phyloP scores from a whole-genome alignment of 1,139 yeast genomes.

The Pichia terricola region DNA sequence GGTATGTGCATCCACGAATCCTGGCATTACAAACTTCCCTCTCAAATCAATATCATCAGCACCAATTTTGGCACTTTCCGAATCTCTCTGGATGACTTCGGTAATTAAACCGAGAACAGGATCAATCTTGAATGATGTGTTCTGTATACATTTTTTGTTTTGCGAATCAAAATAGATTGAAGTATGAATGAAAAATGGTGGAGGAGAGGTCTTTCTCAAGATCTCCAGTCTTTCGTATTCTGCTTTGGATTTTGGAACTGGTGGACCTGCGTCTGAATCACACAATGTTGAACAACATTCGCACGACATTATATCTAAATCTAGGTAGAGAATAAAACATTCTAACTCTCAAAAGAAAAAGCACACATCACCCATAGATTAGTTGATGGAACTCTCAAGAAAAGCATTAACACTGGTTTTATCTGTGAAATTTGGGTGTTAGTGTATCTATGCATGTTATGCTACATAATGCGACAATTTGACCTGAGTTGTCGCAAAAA shows the following conservation, averaged over 20 bases:
- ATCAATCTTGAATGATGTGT: slow-evolving; percentile 15
- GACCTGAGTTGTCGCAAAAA: no score
- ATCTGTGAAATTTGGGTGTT: no score
- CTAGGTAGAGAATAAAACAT: no score
- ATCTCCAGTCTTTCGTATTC: slow-evolving; percentile 13
- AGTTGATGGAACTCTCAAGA: no score
- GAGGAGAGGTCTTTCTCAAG: slow-evolving; percentile 9
- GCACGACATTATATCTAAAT: slow-evolving; percentile 5
- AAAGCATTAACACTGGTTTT: no score
- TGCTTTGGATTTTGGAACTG: slow-evolving; percentile 16
- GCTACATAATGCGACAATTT: no score
- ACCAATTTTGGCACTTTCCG: slow-evolving; percentile 1
- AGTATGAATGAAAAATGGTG: slow-evolving; percentile 18
- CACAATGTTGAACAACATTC: slow-evolving; percentile 14
- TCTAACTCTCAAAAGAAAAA: no score
- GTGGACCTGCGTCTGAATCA: slow-evolving; percentile 6
- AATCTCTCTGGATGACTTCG: slow-evolving; percentile 7
- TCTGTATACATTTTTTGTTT: slow-evolving; percentile 5
- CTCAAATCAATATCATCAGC: slow-evolving; percentile 17
- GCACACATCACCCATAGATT: no score
- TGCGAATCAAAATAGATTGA: slow-evolving; percentile 15
- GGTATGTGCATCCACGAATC: slow-evolving; percentile 22
- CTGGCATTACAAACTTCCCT: slow-evolving; percentile 19
- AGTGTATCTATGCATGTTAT: no score
- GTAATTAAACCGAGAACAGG: slow-evolving; percentile 17